These are phyloP conservation scores for Periconia macrospinosa DNA, from an alignment of 2,329 filamentous ascomycete species.

Conservation along the genomic window DNA sequence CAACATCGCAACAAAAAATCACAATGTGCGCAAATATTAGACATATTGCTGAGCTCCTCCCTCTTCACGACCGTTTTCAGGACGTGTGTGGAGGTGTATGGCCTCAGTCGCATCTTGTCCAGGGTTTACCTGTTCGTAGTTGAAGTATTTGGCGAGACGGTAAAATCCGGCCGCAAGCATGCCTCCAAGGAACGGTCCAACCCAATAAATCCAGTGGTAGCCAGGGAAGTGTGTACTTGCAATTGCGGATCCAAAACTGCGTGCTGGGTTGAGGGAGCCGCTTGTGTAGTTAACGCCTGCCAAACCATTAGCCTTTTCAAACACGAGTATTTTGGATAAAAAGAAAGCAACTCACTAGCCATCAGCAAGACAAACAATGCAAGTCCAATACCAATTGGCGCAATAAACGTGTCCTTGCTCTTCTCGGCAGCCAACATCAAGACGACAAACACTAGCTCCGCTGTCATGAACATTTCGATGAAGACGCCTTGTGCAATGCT, in stretches of 20 bases:
- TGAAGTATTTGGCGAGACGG: conserved; percentile 42
- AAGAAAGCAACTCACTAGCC: conserved; percentile 37
- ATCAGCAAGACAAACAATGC: conserved; percentile 66
- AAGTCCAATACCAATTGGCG: conserved; percentile 72
- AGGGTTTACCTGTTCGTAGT: conserved; percentile 36
- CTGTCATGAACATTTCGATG: conserved; percentile 35
- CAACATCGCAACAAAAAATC: no score
- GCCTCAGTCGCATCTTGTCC: conserved; percentile 20
- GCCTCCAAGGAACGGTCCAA: conserved; percentile 46
- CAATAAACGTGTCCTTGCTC: conserved; percentile 45
- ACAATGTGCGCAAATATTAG: not conserved
- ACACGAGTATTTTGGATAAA: conserved; percentile 16
- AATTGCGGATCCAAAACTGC: conserved; percentile 50
- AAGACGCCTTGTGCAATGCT: conserved; percentile 30
- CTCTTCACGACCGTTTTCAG: not conserved
- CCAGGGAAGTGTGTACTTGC: conserved; percentile 40
- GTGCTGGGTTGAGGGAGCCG: conserved; percentile 51
- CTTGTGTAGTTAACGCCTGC: conserved; percentile 48
- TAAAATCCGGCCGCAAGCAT: conserved; percentile 53
- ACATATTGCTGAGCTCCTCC: not conserved
- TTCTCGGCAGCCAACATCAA: conserved; percentile 35
- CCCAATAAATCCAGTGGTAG: conserved; percentile 52
- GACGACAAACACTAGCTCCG: conserved; percentile 32
- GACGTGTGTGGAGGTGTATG: not conserved
- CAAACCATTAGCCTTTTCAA: conserved; percentile 24